Evolutionary conservation across 2,329 filamentous ascomycete genomes (phyloP).

Genomic region (Chaetothyriales sp.): DNA sequence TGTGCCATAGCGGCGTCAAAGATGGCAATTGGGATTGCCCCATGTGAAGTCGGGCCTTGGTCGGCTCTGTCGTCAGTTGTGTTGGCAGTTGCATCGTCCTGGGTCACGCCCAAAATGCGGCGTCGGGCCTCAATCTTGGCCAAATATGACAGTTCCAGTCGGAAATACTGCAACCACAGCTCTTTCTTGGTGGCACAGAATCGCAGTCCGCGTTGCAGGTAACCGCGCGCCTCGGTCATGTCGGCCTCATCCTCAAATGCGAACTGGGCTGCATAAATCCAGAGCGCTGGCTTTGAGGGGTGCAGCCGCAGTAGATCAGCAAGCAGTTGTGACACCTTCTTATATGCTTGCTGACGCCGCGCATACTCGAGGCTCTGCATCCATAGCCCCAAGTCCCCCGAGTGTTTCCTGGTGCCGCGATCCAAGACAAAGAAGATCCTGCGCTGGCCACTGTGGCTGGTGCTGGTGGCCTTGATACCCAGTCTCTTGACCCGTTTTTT

Average conservation of each 20-base stretch:
- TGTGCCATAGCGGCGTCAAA: conserved; percentile 77
- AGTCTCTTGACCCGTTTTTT: conserved; percentile 70
- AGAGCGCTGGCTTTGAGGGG: conserved; percentile 66
- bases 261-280: conserved; percentile 68
- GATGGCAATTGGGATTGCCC: conserved; percentile 85
- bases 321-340: conserved; percentile 45
- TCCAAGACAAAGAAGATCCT: conserved; percentile 84
- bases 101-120: conserved; percentile 47
- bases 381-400: conserved; percentile 70
- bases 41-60: conserved; percentile 66
- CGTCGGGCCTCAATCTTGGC: conserved; percentile 63
- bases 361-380: conserved; percentile 78
- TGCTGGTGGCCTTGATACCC: conserved; percentile 47
- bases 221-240: conserved; percentile 68
- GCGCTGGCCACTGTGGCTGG: conserved; percentile 57
- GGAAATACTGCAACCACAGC: conserved; percentile 81
- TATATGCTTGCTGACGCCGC: conserved; percentile 47
- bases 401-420: conserved; percentile 68
- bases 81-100: conserved; percentile 26
- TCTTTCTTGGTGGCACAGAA: conserved; percentile 65
- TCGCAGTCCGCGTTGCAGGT: conserved; percentile 76
- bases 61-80: conserved; percentile 46
- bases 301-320: conserved; percentile 66
- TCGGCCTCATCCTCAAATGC: conserved; percentile 67
- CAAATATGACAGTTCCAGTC: conserved; percentile 84